A percentile compares a stretch with the other conserved stretches of the same genome.
Conservation (phyloP, 345 rosid species). For the Jatropha curcas region DNA sequence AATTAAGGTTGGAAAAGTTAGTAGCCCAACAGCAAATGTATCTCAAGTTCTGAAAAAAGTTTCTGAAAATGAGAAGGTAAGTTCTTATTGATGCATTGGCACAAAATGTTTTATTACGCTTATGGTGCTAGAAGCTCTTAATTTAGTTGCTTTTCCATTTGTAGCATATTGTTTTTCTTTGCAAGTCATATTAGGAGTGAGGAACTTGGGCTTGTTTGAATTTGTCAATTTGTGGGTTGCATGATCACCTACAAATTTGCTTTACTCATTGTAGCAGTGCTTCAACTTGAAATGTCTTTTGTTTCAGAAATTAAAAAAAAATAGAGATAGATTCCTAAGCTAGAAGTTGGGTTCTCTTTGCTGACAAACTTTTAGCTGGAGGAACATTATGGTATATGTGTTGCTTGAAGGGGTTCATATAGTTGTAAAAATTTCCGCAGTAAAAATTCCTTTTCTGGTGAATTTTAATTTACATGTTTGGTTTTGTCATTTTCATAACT, state of each 20-base stretch:
- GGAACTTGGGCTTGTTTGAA: neutral
- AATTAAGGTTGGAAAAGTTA: constrained; percentile 46
- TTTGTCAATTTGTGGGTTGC: neutral
- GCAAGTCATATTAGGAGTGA: neutral
- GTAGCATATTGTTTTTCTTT: neutral
- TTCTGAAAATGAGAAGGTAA: constrained; percentile 46
- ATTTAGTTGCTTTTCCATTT: neutral
- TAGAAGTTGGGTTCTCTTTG: neutral
- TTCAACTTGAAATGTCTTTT: neutral
- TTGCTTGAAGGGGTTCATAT: neutral
- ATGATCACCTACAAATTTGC: neutral
- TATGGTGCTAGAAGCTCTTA: neutral
- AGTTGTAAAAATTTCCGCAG: no score
- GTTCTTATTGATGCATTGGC: neutral
- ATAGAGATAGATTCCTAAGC: neutral
- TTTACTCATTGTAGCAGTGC: neutral
- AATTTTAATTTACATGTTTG: neutral
- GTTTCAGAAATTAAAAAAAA: neutral
- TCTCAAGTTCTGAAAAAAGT: constrained; percentile 32
- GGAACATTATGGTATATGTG: neutral
- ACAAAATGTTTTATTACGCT: neutral
- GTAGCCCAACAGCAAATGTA: constrained; percentile 46
- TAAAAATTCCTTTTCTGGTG: neutral
- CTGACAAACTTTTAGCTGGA: neutral
- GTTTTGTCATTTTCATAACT: neutral